Base-by-base conservation (phyloP, 441 rosid species). In the Adansonia grandidieri region DNA sequence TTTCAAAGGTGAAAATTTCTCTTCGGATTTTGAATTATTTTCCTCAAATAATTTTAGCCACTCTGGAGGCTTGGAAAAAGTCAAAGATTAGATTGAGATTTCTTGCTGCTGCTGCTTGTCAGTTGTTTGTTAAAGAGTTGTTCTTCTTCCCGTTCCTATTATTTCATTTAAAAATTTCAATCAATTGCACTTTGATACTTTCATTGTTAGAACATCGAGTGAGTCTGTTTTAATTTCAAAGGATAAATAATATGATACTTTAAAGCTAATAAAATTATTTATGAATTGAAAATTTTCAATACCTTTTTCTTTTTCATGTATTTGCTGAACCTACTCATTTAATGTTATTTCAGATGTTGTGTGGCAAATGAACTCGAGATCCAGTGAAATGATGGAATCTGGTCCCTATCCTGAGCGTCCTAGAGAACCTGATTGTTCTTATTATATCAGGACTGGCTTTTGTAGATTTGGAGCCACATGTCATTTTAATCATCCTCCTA, bases 401-500 rank as follows among this genome's bases (percentile, higher is more conserved):
- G 91, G 92, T 71, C 83, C 93, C 15, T 93, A 92, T 77, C 98
- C 99, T 42, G 94, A 93, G 82, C 91, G 95, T 69, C 93, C 93
- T 53, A 98, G 98, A 76, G 98, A 95, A 86, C 97, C 89, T 9
- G 97, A 94, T 88, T 97, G 99, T 85, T 91, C 98, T 78, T 95
- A 93, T 86, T 97, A 95, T 82, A 92, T 97, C 69, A 87, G 98
- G 89, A 97, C 99, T 68, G 98, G 99, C 53, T 93, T 97, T 73
- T 97, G 99, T 84, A 89, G 98, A 87, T 97, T 91, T 86, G 98
- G 98, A 9, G 87, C 93, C 28, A 91, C 94, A 63, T 97, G 99
- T 81, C 93, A 97, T 77, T 97, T 90, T 87, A 93, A 95, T 83
- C 99, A 97, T 82, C 99, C 99, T 83, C 93, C 90, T 81, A 95